Percentiles rank a stretch among this genome's conserved stretches.
These are phyloP conservation scores for Phanerodontia chrysosporium DNA, from an alignment of 768 basidiomycete genomes.

Conservation along the genomic window DNA sequence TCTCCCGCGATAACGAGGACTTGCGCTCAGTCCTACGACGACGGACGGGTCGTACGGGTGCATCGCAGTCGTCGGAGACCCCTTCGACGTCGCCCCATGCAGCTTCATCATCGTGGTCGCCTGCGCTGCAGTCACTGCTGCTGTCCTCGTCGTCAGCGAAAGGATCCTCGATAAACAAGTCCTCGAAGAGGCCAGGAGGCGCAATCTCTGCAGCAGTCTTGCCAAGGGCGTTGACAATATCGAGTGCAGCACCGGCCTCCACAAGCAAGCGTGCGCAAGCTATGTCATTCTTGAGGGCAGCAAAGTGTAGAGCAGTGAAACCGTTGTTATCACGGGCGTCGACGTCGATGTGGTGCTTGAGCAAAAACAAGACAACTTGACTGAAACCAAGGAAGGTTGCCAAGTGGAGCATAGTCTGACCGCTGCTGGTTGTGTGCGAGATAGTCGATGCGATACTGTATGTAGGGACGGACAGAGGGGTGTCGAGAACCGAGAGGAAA, in stretches of 20 bases:
- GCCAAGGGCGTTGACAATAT: constrained; percentile 70
- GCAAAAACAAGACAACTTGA: constrained; percentile 64
- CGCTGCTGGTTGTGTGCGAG: constrained; percentile 64
- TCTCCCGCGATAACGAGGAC: constrained; percentile 1
- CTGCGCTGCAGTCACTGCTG: constrained; percentile 25
- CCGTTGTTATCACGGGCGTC: constrained; percentile 88
- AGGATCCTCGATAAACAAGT: constrained; percentile 20
- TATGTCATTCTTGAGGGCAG: constrained; percentile 60
- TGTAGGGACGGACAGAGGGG: constrained; percentile 45
- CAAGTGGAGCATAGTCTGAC: constrained; percentile 88
- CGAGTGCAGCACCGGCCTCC: constrained; percentile 75
- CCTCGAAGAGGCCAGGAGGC: constrained; percentile 42
- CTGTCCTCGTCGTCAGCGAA: constrained; percentile 10
- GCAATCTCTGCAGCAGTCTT: constrained; percentile 65
- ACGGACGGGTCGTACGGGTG: background rate
- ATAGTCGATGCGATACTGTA: constrained; percentile 52
- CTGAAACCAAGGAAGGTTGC: constrained; percentile 77
- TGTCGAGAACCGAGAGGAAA: constrained; percentile 76
- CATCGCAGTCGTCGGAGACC: constrained; percentile 35
- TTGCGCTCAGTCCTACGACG: constrained; percentile 8
- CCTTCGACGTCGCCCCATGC: constrained; percentile 69
- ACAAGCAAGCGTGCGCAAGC: constrained; percentile 65
- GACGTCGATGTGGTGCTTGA: constrained; percentile 68
- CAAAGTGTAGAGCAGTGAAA: constrained; percentile 85
- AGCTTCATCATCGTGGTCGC: constrained; percentile 49